Evolutionary conservation across 2,329 filamentous ascomycete genomes (phyloP), one percentile per base, ranked within the genome.

Genomic region (Bisporella sp.): DNA sequence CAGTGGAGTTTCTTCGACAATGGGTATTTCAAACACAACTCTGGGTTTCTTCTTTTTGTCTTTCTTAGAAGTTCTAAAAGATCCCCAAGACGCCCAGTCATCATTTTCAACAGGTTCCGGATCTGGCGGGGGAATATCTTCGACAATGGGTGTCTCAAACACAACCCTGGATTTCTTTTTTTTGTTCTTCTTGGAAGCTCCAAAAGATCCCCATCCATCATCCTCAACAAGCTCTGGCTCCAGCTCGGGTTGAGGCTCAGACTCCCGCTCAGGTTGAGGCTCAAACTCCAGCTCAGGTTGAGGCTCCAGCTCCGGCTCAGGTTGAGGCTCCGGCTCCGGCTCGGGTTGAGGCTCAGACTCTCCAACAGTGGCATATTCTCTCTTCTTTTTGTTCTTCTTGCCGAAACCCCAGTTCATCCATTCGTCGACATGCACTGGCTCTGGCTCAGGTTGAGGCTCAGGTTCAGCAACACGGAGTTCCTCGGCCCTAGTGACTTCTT

Each of bases 131-230:
- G 35, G n/a, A 4, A 4, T 37, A 4, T n/a, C 35, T 37, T 37
- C 35, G 35, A 37, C 35, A 2, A 48, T 48, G 33, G 48, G 42
- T 5, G 43, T 33, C 44, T 58, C 57, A 12, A 54, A 40, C 35
- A 37, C 8, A 37, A 37, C n/a, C 35, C 35, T 37, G n/a, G 35
- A 37, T 37, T 37, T 37, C 45, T 54, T 57, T 39, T 55, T 59
- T 46, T 70, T 71, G 33, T 71, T 69, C 57, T 72, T 73, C 35
- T n/a, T 37, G 2, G 35, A 37, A 59, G 76, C 77, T 6, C 67
- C 39, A 53, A 59, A 50, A 39, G 51, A 50, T 12, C 51, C 53
- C 49, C 52, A 58, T 28, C 48, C 48, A 46, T 43, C 29, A 45
- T 64, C 49, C 13, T 39, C 49, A 59, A 62, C 50, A 37, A n/a